Evolutionary conservation across 2,329 filamentous ascomycete genomes (phyloP), one percentile per base, ranked within the genome.

Genomic region (Mycosphaerella arachidis): DNA sequence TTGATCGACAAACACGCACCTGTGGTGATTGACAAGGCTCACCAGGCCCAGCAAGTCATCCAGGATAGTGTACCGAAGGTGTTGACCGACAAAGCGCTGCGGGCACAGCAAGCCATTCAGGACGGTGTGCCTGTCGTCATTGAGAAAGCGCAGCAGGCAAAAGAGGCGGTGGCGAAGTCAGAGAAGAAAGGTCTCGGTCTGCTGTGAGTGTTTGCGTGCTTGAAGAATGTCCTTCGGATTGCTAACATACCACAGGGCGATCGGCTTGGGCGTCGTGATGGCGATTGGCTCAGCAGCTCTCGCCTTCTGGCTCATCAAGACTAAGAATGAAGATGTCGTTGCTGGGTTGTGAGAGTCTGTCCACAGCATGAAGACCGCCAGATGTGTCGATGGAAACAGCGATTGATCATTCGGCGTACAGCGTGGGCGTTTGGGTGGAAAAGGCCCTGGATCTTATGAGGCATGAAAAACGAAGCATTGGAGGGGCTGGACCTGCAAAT

Each of bases 251-350:
- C 8, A 13, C 31, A 59, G 57, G 10, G 40, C 52, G 29, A 48
- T 59, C 10, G 51, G 45, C 8, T 10, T 55, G 10, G 52, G 40
- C 4, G 27, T 59, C 20, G 57, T 27, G 2, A 24, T 55, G 12
- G 31, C 52, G 6, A 37, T 51, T 16, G 31, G 30, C 18, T 59
- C 57, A 10, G 52, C 51, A 12, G 40, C 31, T 12, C 30, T 59
- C 20, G 52, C 52, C 13, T 51, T n/a, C 16, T 59, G 45, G 31
- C 50, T 50, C 52, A 31, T 55, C 52, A 59, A 59, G 33, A 45
- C 51, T 55, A 54, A 48, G 31, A 40, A 31, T 18, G 57, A 52
- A 30, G 46, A 59, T 55, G 52, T 58, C 16, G 51, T 53, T n/a
- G 46, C 46, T 6, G 46, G 8, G 10, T 8, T 52, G 29, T 20